Percentiles rank a stretch among this genome's conserved stretches.
Evolutionary conservation across 75 land plant genomes (phyloP).

Genomic region (Cupressus sempervirens): DNA sequence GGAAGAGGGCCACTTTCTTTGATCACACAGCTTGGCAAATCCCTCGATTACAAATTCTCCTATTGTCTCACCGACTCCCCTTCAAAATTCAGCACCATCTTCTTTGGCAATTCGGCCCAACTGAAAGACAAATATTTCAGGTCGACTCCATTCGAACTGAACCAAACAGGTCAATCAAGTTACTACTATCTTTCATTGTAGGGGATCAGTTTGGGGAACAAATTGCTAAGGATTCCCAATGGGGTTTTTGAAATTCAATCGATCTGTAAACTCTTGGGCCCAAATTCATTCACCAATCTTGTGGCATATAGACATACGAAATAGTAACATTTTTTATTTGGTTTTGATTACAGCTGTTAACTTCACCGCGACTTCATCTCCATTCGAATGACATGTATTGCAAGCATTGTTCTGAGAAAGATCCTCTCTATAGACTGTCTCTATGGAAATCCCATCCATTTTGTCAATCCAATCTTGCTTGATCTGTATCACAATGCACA

Average conservation of each 20-base stretch:
- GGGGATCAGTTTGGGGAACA: conserved; percentile 28
- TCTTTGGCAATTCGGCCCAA: conserved; percentile 11
- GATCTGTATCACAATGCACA: too few relatives aligned
- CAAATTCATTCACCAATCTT: too few relatives aligned
- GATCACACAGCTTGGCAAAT: conserved; percentile 43
- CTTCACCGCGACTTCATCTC: too few relatives aligned
- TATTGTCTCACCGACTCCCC: conserved; percentile 44
- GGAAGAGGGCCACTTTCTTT: conserved; percentile 63
- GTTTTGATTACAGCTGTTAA: too few relatives aligned
- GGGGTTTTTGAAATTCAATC: conserved; percentile 12
- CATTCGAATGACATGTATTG: too few relatives aligned
- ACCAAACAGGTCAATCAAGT: neutral
- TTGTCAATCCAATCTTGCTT: too few relatives aligned
- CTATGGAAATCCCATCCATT: too few relatives aligned
- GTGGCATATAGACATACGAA: too few relatives aligned
- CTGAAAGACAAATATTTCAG: neutral
- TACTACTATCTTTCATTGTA: conserved; percentile 21
- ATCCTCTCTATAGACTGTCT: too few relatives aligned
- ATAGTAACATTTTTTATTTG: too few relatives aligned
- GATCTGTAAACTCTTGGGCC: too few relatives aligned
- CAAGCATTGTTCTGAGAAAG: too few relatives aligned
- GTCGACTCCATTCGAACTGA: neutral
- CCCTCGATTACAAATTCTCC: conserved; percentile 49
- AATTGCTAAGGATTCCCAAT: conserved; percentile 4
- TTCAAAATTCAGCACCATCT: neutral